Percentiles rank a stretch among this genome's conserved stretches.
These are phyloP conservation scores for Aspergillus sp. DNA, from an alignment of 2,329 filamentous ascomycete genomes.

Conservation along the genomic window DNA sequence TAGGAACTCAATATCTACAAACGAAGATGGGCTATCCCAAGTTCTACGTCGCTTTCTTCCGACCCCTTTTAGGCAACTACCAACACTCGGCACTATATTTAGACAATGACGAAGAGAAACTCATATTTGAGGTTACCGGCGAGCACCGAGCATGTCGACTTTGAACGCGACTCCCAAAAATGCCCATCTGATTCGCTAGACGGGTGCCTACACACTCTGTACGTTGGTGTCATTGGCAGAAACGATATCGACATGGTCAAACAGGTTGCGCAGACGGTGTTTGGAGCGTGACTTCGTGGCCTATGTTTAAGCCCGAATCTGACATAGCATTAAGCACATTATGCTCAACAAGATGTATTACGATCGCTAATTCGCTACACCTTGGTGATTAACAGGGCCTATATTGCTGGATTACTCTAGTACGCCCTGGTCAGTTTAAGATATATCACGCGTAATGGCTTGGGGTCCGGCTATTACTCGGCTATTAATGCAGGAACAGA, in stretches of 20 bases:
- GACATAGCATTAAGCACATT: no score
- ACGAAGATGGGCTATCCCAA: not conserved
- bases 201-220: conserved; percentile 7
- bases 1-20: not conserved
- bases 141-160: conserved; percentile 14
- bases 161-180: conserved; percentile 6
- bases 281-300: not conserved
- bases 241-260: conserved; percentile 8
- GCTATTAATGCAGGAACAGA: no score
- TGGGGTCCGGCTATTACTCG: no score
- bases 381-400: not conserved
- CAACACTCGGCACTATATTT: conserved; percentile 17
- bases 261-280: conserved; percentile 4
- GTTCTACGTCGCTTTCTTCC: not conserved
- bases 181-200: conserved; percentile 7
- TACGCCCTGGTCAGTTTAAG: no score
- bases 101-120: conserved; percentile 7
- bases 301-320: no score
- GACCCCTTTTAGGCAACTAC: conserved; percentile 17
- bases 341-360: no score
- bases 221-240: conserved; percentile 7
- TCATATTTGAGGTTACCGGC: conserved; percentile 17
- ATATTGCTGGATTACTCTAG: no score
- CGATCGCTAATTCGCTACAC: no score
- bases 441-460: no score